Conservation (phyloP, 2,329 filamentous ascomycete species). For the Botrytis squamosa region DNA sequence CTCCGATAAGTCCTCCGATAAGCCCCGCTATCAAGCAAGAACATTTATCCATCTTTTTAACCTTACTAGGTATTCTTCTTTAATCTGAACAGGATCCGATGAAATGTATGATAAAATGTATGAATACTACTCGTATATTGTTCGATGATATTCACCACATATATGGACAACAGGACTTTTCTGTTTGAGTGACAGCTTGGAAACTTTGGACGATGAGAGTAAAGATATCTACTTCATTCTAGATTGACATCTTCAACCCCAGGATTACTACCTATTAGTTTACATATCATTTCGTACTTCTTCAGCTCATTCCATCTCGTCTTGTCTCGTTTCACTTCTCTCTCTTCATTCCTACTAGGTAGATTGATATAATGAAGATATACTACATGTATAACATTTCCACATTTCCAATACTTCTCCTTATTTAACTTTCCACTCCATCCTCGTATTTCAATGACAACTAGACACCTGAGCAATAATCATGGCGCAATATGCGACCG, state of each 20-base stretch:
- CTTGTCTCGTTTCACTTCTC: no score
- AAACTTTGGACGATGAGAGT: neutral
- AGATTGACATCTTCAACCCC: neutral
- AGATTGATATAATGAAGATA: neutral
- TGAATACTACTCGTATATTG: neutral
- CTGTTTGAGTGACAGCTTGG: neutral
- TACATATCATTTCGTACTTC: no score
- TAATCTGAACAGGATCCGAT: neutral
- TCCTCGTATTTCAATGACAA: neutral
- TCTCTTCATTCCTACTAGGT: neutral
- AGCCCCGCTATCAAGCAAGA: conserved; percentile 23
- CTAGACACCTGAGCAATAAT: neutral
- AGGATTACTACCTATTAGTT: no score
- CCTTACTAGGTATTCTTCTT: neutral
- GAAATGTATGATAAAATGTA: no score
- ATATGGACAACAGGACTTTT: neutral
- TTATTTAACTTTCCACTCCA: no score
- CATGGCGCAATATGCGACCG: neutral
- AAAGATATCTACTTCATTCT: neutral
- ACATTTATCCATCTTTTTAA: no score
- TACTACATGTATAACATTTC: neutral
- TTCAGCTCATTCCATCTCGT: no score
- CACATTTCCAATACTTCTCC: neutral
- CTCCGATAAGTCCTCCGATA: conserved; percentile 22
- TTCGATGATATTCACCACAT: neutral